Conservation (phyloP, 169 alveolate species). For the Plasmodium blacklocki region DNA sequence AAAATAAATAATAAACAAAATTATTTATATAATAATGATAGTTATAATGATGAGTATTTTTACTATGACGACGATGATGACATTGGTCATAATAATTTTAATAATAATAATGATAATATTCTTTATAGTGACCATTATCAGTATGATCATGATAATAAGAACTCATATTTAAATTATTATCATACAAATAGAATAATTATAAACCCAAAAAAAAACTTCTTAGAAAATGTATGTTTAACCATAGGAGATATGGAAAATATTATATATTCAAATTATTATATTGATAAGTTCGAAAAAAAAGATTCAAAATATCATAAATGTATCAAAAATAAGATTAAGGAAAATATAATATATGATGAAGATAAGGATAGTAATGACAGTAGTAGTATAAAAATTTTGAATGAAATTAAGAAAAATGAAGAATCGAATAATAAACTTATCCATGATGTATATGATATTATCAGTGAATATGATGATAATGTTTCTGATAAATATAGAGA, state of each 20-base stretch:
- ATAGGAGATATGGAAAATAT: conserved; percentile 20
- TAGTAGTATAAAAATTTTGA: conserved; percentile 63
- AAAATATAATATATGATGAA: conserved; percentile 16
- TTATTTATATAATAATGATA: too few relatives aligned
- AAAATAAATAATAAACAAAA: too few relatives aligned
- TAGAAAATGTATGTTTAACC: conserved; percentile 23
- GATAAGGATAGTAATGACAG: conserved; percentile 22
- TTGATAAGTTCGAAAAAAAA: conserved; percentile 9
- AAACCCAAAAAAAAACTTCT: neutral
- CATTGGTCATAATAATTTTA: too few relatives aligned
- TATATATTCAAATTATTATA: conserved; percentile 7
- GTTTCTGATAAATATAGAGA: conserved; percentile 3
- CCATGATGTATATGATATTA: conserved; percentile 63
- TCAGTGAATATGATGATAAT: conserved; percentile 42
- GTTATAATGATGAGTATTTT: too few relatives aligned
- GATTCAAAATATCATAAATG: neutral
- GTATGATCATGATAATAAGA: too few relatives aligned
- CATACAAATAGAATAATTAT: too few relatives aligned
- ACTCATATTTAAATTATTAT: too few relatives aligned
- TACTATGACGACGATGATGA: too few relatives aligned
- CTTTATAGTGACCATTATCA: too few relatives aligned
- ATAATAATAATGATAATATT: too few relatives aligned
- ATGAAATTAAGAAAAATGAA: conserved; percentile 68
- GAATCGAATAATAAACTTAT: conserved; percentile 57
- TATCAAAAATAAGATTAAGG: conserved; percentile 3